These are phyloP conservation scores for apple (Malus domestica) DNA, from an alignment of 306 rosid genomes.

Conservation along the genomic window ASM211411v1 NC_041800.1:10249501-10250000, in stretches of 20 bases:
- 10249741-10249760: neutral
- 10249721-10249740: neutral
- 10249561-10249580: neutral
- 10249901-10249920: neutral
- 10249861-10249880: neutral
- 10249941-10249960: too few species aligned
- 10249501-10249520: neutral
- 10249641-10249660: neutral
- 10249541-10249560: neutral
- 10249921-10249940: neutral
- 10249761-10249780: neutral
- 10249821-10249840: neutral
- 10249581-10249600: neutral
- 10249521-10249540: conserved; percentile 3
- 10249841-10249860: neutral
- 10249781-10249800: neutral
- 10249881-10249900: neutral
- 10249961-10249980: too few species aligned
- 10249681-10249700: neutral
- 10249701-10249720: neutral
- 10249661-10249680: neutral
- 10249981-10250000: too few species aligned
- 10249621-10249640: neutral
- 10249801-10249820: neutral
- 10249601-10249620: neutral